Conservation (phyloP, 257 asterid species). For the Solanum medicagineum region DNA sequence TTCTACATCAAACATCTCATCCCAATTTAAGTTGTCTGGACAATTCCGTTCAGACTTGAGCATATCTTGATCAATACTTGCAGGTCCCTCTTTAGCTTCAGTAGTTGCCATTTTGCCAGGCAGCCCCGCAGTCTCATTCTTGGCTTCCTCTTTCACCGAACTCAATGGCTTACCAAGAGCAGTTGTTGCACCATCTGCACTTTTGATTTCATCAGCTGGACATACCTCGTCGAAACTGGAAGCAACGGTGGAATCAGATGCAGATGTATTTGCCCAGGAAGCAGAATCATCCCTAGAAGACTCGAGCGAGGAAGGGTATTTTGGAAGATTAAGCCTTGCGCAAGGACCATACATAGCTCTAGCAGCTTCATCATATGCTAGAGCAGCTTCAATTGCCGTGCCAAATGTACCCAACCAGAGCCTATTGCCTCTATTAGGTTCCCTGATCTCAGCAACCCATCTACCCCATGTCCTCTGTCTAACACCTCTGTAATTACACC, state of each 20-base stretch:
- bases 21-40: conserved; percentile 7
- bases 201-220: background rate
- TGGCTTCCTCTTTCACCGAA: background rate
- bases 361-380: conserved; percentile 32
- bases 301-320: background rate
- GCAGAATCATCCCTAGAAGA: background rate
- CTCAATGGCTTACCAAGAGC: background rate
- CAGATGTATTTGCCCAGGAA: conserved; percentile 12
- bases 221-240: conserved; percentile 39
- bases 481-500: conserved; percentile 25
- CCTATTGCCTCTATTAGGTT: conserved; percentile 25
- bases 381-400: conserved; percentile 19
- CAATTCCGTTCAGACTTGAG: background rate
- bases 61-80: background rate
- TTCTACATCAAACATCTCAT: conserved; percentile 45
- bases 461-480: conserved; percentile 37
- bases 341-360: conserved; percentile 22
- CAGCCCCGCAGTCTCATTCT: background rate
- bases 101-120: background rate
- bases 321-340: conserved; percentile 21
- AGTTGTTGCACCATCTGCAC: background rate
- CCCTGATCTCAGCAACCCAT: conserved; percentile 36
- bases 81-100: background rate
- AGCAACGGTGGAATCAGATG: conserved; percentile 17
- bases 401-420: conserved; percentile 31